Evolutionary conservation across 768 basidiomycete species (phyloP).

Genomic region (Tylopilus cervinicoccineus): DNA sequence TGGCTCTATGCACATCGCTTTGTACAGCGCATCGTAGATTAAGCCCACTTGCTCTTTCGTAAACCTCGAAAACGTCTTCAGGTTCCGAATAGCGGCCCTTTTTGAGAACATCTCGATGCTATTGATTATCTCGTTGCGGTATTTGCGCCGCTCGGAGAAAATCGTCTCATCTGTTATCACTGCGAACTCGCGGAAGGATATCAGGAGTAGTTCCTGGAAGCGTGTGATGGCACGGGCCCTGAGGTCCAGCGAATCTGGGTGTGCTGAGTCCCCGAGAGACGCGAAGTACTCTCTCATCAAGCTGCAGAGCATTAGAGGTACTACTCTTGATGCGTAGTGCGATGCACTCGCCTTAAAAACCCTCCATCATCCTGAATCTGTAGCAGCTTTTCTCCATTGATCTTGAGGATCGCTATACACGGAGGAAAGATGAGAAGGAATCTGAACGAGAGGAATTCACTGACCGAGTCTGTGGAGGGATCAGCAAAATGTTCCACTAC

Average conservation of each 20-base stretch:
- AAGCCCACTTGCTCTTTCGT: constrained; percentile 82
- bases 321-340: not conserved
- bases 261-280: constrained; percentile 89
- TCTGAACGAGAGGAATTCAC: constrained; percentile 20
- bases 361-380: constrained; percentile 95
- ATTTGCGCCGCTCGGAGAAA: constrained; percentile 75
- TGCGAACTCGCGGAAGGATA: constrained; percentile 97
- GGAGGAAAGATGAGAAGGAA: constrained; percentile 10
- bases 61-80: constrained; percentile 76
- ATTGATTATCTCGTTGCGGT: constrained; percentile 85
- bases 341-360: constrained; percentile 75
- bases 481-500: constrained; percentile 5
- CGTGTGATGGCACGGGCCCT: constrained; percentile 90
- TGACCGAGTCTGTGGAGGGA: constrained; percentile 48
- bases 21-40: constrained; percentile 90
- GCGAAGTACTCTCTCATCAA: constrained; percentile 95
- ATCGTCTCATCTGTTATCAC: constrained; percentile 96
- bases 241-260: constrained; percentile 84
- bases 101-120: constrained; percentile 94
- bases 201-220: constrained; percentile 94
- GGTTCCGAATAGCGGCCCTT: constrained; percentile 83
- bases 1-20: constrained; percentile 74
- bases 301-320: constrained; percentile 35
- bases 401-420: constrained; percentile 86
- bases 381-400: constrained; percentile 90